phyloP scores from a whole-genome alignment of 2,329 filamentous ascomycete genomes.

The Lachnellula hyalina region DNA sequence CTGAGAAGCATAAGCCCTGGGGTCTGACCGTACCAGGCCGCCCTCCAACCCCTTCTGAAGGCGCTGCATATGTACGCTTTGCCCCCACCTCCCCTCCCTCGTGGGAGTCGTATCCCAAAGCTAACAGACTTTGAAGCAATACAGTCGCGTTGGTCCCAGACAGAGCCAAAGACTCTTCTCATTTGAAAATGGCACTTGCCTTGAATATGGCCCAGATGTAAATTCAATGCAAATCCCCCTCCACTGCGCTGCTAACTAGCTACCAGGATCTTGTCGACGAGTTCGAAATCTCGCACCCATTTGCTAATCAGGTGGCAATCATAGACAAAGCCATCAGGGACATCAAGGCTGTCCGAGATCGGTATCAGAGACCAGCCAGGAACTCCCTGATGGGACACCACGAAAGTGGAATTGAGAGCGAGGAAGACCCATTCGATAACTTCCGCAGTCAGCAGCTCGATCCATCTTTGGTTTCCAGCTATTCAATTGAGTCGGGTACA shows the following conservation, averaged over 20 bases:
- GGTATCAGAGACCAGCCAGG: constrained; percentile 6
- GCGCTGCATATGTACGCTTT: constrained; percentile 22
- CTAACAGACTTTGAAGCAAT: constrained; percentile 7
- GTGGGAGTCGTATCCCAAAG: not conserved
- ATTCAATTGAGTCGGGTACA: not conserved
- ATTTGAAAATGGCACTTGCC: constrained; percentile 21
- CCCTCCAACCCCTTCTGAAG: constrained; percentile 24
- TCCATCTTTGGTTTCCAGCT: not conserved
- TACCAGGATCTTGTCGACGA: constrained; percentile 21
- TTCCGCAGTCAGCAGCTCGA: constrained; percentile 1
- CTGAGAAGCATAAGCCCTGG: constrained; percentile 12
- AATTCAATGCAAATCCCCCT: not conserved
- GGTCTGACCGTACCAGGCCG: constrained; percentile 23
- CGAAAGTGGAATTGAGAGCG: not conserved
- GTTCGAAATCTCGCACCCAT: constrained; percentile 12
- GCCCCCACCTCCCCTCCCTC: not conserved
- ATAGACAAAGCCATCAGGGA: constrained; percentile 21
- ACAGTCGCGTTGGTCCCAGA: constrained; percentile 11
- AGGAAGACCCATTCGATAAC: constrained; percentile 4
- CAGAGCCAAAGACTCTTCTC: constrained; percentile 6
- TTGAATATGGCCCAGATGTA: constrained; percentile 21
- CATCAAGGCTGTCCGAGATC: constrained; percentile 9
- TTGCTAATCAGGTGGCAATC: constrained; percentile 16
- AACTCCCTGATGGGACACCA: not conserved
- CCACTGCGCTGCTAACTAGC: constrained; percentile 1